A percentile compares a stretch with the other conserved stretches of the same genome.
Evolutionary conservation across 768 basidiomycete genomes (phyloP).

Genomic region (Mycena albidolilacea): DNA sequence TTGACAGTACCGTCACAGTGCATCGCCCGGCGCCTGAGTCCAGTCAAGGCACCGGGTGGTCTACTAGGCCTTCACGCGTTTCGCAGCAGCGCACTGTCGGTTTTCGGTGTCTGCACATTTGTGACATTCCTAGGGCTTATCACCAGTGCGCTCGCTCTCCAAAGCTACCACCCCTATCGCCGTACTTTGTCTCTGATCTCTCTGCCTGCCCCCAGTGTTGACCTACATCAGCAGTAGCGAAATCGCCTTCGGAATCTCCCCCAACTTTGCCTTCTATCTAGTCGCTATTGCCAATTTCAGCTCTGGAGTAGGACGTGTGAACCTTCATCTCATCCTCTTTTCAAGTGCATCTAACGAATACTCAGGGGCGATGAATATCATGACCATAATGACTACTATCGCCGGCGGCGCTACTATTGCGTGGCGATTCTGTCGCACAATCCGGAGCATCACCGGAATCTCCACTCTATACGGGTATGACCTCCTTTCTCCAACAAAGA

Average conservation of each 20-base stretch:
- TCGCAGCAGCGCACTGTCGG: not conserved
- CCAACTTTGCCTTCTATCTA: constrained; percentile 57
- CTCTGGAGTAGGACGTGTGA: constrained; percentile 61
- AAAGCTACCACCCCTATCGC: too few species aligned
- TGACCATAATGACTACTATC: not conserved
- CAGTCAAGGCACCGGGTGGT: constrained; percentile 50
- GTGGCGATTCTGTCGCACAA: constrained; percentile 25
- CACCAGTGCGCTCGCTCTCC: constrained; percentile 41
- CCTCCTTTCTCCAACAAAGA: not conserved
- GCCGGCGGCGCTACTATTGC: constrained; percentile 6
- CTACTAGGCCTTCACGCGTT: constrained; percentile 56
- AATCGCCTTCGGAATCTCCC: constrained; percentile 19
- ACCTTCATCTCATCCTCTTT: constrained; percentile 3
- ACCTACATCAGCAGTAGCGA: constrained; percentile 46
- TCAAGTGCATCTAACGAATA: not conserved
- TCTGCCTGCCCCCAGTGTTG: constrained; percentile 4
- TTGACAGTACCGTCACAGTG: not conserved
- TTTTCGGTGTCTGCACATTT: constrained; percentile 49
- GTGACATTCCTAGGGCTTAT: constrained; percentile 68
- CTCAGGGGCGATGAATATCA: constrained; percentile 21
- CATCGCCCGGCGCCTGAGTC: constrained; percentile 38
- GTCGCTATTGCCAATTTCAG: constrained; percentile 61
- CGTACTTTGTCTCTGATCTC: not conserved
- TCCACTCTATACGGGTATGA: constrained; percentile 18
- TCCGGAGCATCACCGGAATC: not conserved